Conservation (phyloP, 148 eudicot species). For the Nepenthes gracilis region DNA sequence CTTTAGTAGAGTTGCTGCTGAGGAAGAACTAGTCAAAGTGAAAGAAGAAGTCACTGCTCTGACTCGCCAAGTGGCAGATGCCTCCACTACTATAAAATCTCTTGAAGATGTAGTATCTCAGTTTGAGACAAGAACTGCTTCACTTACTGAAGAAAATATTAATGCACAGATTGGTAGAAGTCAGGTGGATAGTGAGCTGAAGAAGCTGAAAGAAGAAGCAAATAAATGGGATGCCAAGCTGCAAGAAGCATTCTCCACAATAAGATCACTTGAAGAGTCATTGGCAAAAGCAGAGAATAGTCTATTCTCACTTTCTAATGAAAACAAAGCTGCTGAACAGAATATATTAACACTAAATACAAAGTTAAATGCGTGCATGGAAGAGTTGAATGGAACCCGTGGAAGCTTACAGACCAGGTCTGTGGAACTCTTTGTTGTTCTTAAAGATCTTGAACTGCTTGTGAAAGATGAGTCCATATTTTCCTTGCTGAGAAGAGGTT, state of each 20-base stretch:
- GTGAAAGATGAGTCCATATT: conserved; percentile 46
- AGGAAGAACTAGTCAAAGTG: conserved; percentile 51
- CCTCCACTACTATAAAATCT: conserved; percentile 40
- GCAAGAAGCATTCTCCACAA: conserved; percentile 34
- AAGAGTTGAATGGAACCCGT: conserved; percentile 59
- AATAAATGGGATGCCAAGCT: conserved; percentile 37
- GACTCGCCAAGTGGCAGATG: conserved; percentile 39
- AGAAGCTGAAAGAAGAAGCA: conserved; percentile 58
- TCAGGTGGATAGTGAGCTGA: conserved; percentile 43
- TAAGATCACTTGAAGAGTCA: conserved; percentile 47
- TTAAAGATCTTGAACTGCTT: conserved; percentile 45
- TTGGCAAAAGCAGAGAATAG: conserved; percentile 39
- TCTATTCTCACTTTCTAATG: conserved; percentile 35
- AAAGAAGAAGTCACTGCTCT: conserved; percentile 40
- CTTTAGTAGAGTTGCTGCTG: conserved; percentile 32
- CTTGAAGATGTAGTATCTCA: conserved; percentile 63
- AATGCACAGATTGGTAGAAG: conserved; percentile 32
- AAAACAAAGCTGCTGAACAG: conserved; percentile 45
- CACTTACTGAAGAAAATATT: conserved; percentile 49
- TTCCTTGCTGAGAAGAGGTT: conserved; percentile 30
- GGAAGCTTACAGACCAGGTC: conserved; percentile 44
- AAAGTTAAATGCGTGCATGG: conserved; percentile 55
- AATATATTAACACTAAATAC: conserved; percentile 43
- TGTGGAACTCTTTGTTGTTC: conserved; percentile 42
- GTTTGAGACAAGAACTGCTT: conserved; percentile 36